These are phyloP conservation scores for Wickerhamiella cacticola DNA, from an alignment of 805 yeast genomes.

Conservation along the genomic window DNA sequence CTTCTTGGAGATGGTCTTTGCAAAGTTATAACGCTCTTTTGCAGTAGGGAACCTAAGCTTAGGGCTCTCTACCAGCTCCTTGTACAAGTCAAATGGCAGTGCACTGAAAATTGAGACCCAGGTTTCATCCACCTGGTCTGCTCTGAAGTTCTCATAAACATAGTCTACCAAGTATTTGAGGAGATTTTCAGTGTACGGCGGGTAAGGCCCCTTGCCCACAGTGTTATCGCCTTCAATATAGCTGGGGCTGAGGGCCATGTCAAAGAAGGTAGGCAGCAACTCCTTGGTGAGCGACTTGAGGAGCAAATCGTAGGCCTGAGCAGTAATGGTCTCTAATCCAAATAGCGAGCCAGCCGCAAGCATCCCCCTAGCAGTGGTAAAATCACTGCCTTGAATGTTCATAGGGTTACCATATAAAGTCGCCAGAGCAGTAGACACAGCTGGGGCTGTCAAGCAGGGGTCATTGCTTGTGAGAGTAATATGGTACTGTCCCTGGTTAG, in stretches of 20 bases:
- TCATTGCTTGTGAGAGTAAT: constrained; percentile 22
- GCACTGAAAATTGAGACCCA: constrained; percentile 12
- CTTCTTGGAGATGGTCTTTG: constrained; percentile 23
- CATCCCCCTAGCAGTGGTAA: constrained; percentile 23
- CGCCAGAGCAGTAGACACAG: constrained; percentile 26
- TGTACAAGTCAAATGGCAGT: constrained; percentile 26
- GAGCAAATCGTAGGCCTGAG: constrained; percentile 21
- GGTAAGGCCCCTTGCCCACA: constrained; percentile 25
- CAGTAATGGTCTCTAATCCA: constrained; percentile 24
- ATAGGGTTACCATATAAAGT: constrained; percentile 27
- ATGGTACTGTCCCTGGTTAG: constrained; percentile 13
- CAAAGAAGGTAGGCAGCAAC: constrained; percentile 19
- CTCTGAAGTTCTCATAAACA: constrained; percentile 18
- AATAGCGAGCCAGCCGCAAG: constrained; percentile 25
- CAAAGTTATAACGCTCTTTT: constrained; percentile 21
- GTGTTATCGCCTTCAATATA: constrained; percentile 1
- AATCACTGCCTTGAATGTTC: constrained; percentile 18
- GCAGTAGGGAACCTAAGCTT: constrained; percentile 21
- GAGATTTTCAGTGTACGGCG: constrained; percentile 24
- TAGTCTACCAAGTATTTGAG: constrained; percentile 19
- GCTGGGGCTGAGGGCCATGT: constrained; percentile 21
- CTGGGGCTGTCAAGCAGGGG: constrained; percentile 20
- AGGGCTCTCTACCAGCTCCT: constrained; percentile 25
- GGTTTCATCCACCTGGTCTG: constrained; percentile 6
- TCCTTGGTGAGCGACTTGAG: constrained; percentile 16